These are phyloP conservation scores for Podila minutissima DNA, from an alignment of 192 early-diverging fungal species.

Conservation along the genomic window DNA sequence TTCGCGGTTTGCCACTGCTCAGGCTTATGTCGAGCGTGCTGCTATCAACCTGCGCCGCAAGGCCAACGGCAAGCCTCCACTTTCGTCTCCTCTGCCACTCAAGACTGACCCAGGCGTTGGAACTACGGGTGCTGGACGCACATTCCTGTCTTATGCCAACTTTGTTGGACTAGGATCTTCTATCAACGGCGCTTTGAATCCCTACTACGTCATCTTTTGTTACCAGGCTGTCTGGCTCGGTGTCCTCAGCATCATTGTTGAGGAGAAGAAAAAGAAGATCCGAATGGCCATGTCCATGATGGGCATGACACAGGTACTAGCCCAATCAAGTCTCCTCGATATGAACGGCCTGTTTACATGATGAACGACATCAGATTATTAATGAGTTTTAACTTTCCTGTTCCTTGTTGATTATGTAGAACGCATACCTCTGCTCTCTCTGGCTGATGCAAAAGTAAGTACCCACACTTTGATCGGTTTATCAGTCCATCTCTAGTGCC, in stretches of 20 bases:
- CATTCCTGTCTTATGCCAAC: constrained; percentile 44
- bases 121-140: constrained; percentile 20
- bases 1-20: constrained; percentile 50
- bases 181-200: constrained; percentile 35
- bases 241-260: constrained; percentile 38
- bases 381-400: too few relatives aligned
- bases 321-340: not conserved
- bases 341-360: not conserved
- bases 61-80: constrained; percentile 24
- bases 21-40: constrained; percentile 54
- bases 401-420: not conserved
- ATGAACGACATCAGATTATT: not conserved
- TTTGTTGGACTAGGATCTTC: constrained; percentile 36
- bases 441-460: constrained; percentile 52
- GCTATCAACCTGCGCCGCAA: constrained; percentile 52
- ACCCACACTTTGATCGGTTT: not conserved
- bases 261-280: constrained; percentile 48
- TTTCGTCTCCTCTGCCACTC: constrained; percentile 46
- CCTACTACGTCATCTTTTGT: constrained; percentile 52
- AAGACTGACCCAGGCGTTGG: constrained; percentile 20
- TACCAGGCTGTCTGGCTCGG: constrained; percentile 52
- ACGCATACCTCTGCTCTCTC: constrained; percentile 30
- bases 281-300: constrained; percentile 47
- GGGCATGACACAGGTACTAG: constrained; percentile 27
- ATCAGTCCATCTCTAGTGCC: not conserved